phyloP scores from a whole-genome alignment of 441 rosid species.

The Mallotus repandus region DNA sequence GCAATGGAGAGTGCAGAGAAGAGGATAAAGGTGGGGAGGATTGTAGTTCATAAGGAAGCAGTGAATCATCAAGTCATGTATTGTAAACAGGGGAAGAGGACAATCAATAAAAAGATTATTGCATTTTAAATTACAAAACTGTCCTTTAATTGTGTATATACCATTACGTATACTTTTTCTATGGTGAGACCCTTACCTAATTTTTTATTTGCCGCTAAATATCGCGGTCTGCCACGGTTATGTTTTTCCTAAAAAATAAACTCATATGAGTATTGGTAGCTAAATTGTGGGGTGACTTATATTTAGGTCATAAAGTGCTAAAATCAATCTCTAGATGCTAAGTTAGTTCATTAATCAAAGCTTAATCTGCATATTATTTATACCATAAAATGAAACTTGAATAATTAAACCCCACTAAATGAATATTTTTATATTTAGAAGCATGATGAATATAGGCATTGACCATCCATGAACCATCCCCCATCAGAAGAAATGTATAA shows the following conservation, averaged over 20 bases:
- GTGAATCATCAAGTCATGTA: no score
- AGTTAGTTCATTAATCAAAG: neutral
- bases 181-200: no score
- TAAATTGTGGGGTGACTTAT: constrained; percentile 21
- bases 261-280: constrained; percentile 15
- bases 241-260: constrained; percentile 15
- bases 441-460: constrained; percentile 21
- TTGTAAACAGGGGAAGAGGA: no score
- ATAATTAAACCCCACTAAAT: neutral
- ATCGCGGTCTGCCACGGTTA: no score
- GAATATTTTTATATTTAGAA: neutral
- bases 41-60: no score
- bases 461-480: constrained; percentile 97
- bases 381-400: neutral
- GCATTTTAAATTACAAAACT: no score
- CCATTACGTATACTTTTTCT: no score
- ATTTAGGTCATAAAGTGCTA: constrained; percentile 12
- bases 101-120: no score
- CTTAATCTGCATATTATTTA: neutral
- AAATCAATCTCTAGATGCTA: neutral
- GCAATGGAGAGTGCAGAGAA: no score
- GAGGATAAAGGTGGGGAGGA: no score
- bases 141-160: no score
- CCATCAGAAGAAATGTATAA: constrained; percentile 94
- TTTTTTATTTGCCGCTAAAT: no score